Conservation (phyloP, 345 rosid genomes). For the Jatropha curcas region DNA sequence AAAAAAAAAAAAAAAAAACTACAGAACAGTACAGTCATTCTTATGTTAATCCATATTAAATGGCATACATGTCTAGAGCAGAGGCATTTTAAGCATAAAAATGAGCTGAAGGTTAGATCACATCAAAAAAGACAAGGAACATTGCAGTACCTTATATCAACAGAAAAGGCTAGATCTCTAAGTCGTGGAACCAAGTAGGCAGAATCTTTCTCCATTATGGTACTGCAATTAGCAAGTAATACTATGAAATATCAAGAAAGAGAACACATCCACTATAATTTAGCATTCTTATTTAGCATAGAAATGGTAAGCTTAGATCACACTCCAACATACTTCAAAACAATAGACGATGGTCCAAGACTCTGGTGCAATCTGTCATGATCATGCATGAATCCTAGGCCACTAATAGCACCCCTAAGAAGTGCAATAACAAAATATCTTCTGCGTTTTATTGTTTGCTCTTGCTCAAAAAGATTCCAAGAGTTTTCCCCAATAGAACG, state of each 20-base stretch:
- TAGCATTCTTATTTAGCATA: background rate
- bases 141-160: slow-evolving; percentile 62
- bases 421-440: slow-evolving; percentile 58
- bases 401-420: slow-evolving; percentile 72
- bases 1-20: background rate
- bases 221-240: slow-evolving; percentile 45
- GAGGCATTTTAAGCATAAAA: background rate
- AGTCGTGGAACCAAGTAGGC: slow-evolving; percentile 73
- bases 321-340: slow-evolving; percentile 61
- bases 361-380: slow-evolving; percentile 94
- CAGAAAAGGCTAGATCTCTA: slow-evolving; percentile 91
- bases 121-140: slow-evolving; percentile 7
- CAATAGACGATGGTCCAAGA: slow-evolving; percentile 89
- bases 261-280: background rate
- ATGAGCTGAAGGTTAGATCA: background rate
- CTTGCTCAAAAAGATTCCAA: slow-evolving; percentile 69
- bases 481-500: slow-evolving; percentile 34
- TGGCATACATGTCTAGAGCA: background rate
- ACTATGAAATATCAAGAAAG: slow-evolving; percentile 9
- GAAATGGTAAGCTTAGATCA: background rate
- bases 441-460: slow-evolving; percentile 50
- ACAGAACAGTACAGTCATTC: background rate
- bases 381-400: slow-evolving; percentile 83
- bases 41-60: background rate
- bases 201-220: slow-evolving; percentile 74